Evolutionary conservation across 345 rosid genomes (phyloP).

Genomic region (Hibiscus syriacus): DNA sequence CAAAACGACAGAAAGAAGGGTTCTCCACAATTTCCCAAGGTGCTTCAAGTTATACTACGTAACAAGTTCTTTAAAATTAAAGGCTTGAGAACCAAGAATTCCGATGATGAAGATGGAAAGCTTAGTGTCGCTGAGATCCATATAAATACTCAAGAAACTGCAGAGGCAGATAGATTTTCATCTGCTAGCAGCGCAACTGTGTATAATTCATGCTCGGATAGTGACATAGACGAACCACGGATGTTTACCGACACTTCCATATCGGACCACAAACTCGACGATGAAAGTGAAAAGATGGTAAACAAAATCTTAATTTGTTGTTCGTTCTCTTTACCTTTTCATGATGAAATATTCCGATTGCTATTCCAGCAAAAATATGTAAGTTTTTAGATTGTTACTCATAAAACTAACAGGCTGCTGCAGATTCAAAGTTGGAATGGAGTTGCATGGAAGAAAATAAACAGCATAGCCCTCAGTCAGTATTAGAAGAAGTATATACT

Average conservation of each 20-base stretch:
- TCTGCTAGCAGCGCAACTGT: conserved; percentile 24
- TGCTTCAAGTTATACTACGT: conserved; percentile 19
- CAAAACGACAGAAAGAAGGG: conserved; percentile 19
- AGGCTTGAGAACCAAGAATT: conserved; percentile 13
- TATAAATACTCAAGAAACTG: conserved; percentile 11
- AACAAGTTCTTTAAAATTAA: conserved; percentile 19
- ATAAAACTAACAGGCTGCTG: conserved; percentile 27
- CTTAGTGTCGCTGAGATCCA: conserved; percentile 4
- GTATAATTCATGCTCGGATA: conserved; percentile 28
- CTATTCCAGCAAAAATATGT: background rate
- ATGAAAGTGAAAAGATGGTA: conserved; percentile 28
- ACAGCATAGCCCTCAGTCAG: conserved; percentile 26
- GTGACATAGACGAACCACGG: conserved; percentile 24
- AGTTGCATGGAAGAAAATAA: conserved; percentile 10
- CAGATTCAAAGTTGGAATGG: conserved; percentile 20
- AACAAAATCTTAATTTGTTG: background rate
- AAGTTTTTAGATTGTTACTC: background rate
- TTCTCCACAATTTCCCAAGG: conserved; percentile 10
- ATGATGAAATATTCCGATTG: background rate
- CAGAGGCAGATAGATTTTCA: conserved; percentile 24
- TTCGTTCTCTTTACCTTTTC: background rate
- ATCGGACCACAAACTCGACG: background rate
- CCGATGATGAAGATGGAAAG: conserved; percentile 12
- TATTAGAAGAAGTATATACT: conserved; percentile 14
- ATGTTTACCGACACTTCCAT: conserved; percentile 3